These are phyloP conservation scores for Chenopodium quinoa DNA, from an alignment of 148 eudicot genomes.

Conservation along the genomic window DNA sequence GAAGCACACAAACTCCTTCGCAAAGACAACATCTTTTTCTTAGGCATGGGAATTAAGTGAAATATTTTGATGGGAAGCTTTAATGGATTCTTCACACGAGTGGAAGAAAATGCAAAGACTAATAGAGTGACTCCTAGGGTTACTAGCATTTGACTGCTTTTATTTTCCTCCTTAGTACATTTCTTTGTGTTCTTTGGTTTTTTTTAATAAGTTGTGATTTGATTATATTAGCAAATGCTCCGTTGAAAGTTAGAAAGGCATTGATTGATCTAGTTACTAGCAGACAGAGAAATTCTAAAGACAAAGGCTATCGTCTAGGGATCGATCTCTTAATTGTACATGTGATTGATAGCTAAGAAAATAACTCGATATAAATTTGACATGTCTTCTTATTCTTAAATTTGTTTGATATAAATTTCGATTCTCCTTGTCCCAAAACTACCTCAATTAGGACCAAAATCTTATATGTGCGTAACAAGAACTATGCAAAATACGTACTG, in stretches of 20 bases:
- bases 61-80: background rate
- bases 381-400: too few species aligned
- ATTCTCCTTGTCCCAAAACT: too few species aligned
- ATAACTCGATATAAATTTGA: too few species aligned
- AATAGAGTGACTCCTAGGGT: conserved; percentile 7
- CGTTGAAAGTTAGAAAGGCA: background rate
- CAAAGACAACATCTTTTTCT: background rate
- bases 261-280: background rate
- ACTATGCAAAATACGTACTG: too few species aligned
- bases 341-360: too few species aligned
- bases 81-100: conserved; percentile 7
- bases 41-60: too few species aligned
- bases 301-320: too few species aligned
- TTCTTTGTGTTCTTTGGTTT: background rate
- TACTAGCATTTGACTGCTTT: conserved; percentile 15
- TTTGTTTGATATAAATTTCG: too few species aligned
- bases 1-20: background rate
- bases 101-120: background rate
- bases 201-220: too few species aligned
- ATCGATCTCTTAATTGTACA: too few species aligned
- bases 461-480: too few species aligned
- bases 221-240: conserved; percentile 1
- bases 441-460: too few species aligned
- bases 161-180: background rate
- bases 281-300: background rate